A percentile compares a stretch with the other conserved stretches of the same genome.
Conservation (phyloP, 805 yeast genomes). For the Scheffersomyces ergatensis region DNA sequence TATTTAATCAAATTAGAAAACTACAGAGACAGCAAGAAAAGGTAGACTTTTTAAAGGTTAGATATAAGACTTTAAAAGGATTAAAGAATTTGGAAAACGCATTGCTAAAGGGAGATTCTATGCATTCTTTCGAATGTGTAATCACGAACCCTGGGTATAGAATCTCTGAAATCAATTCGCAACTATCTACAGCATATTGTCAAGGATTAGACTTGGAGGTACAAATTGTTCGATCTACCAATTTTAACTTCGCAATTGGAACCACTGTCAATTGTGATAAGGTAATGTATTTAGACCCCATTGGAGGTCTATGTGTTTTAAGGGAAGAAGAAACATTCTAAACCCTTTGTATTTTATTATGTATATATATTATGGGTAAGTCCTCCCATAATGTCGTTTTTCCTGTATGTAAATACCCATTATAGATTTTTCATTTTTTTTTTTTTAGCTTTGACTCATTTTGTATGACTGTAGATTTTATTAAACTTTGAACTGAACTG, state of each 20-base stretch:
- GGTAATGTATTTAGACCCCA: conserved; percentile 41
- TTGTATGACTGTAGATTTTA: too few relatives aligned
- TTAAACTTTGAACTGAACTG: too few relatives aligned
- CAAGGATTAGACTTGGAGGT: conserved; percentile 46
- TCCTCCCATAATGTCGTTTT: too few relatives aligned
- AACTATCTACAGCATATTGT: conserved; percentile 45
- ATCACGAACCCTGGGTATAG: conserved; percentile 31
- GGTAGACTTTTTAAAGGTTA: conserved; percentile 10
- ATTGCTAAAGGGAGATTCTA: neutral
- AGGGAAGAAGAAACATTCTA: conserved; percentile 9
- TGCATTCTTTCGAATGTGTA: conserved; percentile 33
- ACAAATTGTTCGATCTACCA: conserved; percentile 27
- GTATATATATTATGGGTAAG: too few relatives aligned
- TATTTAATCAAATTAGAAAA: conserved; percentile 10
- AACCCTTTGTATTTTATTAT: too few relatives aligned
- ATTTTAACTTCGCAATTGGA: conserved; percentile 33
- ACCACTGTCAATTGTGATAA: conserved; percentile 44
- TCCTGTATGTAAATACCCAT: too few relatives aligned
- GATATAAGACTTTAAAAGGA: conserved; percentile 19
- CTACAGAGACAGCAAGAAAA: conserved; percentile 13
- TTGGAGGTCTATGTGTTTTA: conserved; percentile 39
- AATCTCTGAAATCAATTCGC: conserved; percentile 12
- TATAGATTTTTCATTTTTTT: too few relatives aligned
- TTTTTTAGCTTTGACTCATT: too few relatives aligned
- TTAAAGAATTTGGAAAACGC: conserved; percentile 17